These are phyloP conservation scores for Saccharomyces jurei DNA, from an alignment of 805 yeast genomes.

Conservation along the genomic window DNA sequence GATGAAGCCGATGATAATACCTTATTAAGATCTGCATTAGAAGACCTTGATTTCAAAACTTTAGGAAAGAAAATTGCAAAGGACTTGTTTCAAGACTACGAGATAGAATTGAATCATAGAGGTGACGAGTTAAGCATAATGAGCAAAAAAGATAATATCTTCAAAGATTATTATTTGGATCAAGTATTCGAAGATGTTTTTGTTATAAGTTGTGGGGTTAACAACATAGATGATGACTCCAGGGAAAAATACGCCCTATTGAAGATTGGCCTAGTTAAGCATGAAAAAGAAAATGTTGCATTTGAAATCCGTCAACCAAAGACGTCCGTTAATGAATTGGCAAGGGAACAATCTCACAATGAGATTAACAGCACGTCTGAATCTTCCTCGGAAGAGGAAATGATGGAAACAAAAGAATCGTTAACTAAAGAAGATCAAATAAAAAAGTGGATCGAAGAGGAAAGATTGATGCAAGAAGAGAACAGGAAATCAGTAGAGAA, in stretches of 20 bases:
- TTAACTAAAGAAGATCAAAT: background rate
- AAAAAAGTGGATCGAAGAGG: background rate
- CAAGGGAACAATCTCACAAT: background rate
- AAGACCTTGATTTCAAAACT: slow-evolving; percentile 14
- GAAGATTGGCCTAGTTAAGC: slow-evolving; percentile 9
- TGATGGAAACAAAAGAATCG: background rate
- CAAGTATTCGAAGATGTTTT: slow-evolving; percentile 17
- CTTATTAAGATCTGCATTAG: slow-evolving; percentile 13
- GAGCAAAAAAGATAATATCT: slow-evolving; percentile 16
- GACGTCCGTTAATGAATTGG: slow-evolving; percentile 1
- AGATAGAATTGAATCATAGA: slow-evolving; percentile 21
- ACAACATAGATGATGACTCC: slow-evolving; percentile 8
- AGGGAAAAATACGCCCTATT: slow-evolving; percentile 11
- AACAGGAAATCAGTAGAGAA: background rate
- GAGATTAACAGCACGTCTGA: background rate
- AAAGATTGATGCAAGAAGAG: background rate
- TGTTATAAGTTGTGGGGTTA: slow-evolving; percentile 18
- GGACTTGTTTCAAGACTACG: slow-evolving; percentile 22
- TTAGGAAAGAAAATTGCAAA: slow-evolving; percentile 19
- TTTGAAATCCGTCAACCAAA: background rate
- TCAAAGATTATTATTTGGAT: slow-evolving; percentile 17
- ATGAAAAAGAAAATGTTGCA: background rate
- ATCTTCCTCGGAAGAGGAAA: background rate
- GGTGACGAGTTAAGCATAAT: slow-evolving; percentile 18
- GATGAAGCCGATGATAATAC: slow-evolving; percentile 18